Percentiles rank a stretch among this genome's conserved stretches.
Conservation (phyloP, 2,329 filamentous ascomycete genomes). For the Ploettnerulaceae sp. region DNA sequence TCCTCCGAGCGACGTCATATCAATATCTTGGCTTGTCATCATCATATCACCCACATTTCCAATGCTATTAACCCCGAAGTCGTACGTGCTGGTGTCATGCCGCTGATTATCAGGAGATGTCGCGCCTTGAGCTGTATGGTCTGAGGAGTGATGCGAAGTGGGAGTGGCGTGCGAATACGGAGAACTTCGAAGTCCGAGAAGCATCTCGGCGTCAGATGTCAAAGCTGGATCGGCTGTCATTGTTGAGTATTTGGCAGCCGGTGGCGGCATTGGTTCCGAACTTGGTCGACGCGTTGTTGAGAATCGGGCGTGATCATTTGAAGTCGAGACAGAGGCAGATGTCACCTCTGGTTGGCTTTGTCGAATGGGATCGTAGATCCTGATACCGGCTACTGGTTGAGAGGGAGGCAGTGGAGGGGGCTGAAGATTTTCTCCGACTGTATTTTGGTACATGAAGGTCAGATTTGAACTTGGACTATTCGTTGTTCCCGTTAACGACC, state of each 20-base stretch:
- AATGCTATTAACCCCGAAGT: slow-evolving; percentile 17
- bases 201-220: slow-evolving; percentile 43
- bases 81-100: slow-evolving; percentile 8
- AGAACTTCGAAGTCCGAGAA: slow-evolving; percentile 44
- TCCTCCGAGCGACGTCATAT: slow-evolving; percentile 63
- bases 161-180: slow-evolving; percentile 27
- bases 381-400: slow-evolving; percentile 50
- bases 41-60: slow-evolving; percentile 48
- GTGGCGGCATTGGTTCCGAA: slow-evolving; percentile 29
- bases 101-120: slow-evolving; percentile 12
- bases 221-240: slow-evolving; percentile 34
- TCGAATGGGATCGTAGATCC: slow-evolving; percentile 56
- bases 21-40: slow-evolving; percentile 72
- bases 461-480: slow-evolving; percentile 81
- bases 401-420: slow-evolving; percentile 25
- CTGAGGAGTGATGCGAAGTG: slow-evolving; percentile 10
- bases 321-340: slow-evolving; percentile 42
- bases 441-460: slow-evolving; percentile 62
- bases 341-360: slow-evolving; percentile 47
- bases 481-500: slow-evolving; percentile 82
- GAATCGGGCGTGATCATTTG: slow-evolving; percentile 36
- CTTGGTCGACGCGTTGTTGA: slow-evolving; percentile 37
- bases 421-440: slow-evolving; percentile 17
- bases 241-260: slow-evolving; percentile 34
- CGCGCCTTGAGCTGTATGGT: slow-evolving; percentile 11